Evolutionary conservation across 352 stramenopile genomes (phyloP).

Genomic region (Phytophthora nicotianae): DNA sequence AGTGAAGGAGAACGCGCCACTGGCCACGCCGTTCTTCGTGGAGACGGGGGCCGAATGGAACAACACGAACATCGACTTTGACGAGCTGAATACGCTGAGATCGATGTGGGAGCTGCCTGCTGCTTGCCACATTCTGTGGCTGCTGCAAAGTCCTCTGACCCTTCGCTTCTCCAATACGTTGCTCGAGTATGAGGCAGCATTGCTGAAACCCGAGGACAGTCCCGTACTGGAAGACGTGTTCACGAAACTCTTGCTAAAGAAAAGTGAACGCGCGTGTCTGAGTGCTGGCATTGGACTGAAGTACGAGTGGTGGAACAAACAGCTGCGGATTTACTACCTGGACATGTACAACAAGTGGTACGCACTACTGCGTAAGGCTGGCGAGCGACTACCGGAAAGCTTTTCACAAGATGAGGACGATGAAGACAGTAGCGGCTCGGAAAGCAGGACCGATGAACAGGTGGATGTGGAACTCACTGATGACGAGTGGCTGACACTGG

Average conservation of each 20-base stretch:
- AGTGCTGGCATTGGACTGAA: conserved; percentile 78
- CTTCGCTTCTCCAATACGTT: conserved; percentile 79
- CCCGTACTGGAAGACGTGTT: conserved; percentile 84
- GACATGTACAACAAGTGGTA: conserved; percentile 86
- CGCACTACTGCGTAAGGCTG: conserved; percentile 71
- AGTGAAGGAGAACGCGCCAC: conserved; percentile 57
- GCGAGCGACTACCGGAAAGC: conserved; percentile 64
- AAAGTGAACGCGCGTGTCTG: conserved; percentile 81
- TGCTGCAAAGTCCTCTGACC: conserved; percentile 80
- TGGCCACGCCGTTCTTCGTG: conserved; percentile 67
- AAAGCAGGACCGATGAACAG: conserved; percentile 38
- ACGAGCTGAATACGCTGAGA: conserved; percentile 66
- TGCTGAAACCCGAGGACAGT: conserved; percentile 75
- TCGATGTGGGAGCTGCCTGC: conserved; percentile 78
- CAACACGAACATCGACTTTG: conserved; percentile 73
- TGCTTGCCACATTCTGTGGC: conserved; percentile 83
- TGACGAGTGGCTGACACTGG: conserved; percentile 75
- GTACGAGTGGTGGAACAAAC: conserved; percentile 91
- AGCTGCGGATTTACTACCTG: conserved; percentile 84
- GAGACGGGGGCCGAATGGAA: conserved; percentile 77
- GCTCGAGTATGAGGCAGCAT: conserved; percentile 82
- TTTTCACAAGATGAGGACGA: conserved; percentile 77
- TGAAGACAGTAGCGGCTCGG: conserved; percentile 30
- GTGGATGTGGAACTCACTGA: conserved; percentile 81
- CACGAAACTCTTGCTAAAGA: conserved; percentile 85